These are phyloP conservation scores for Phytophthora ramorum DNA, from an alignment of 352 stramenopile species.

Conservation along the genomic window DNA sequence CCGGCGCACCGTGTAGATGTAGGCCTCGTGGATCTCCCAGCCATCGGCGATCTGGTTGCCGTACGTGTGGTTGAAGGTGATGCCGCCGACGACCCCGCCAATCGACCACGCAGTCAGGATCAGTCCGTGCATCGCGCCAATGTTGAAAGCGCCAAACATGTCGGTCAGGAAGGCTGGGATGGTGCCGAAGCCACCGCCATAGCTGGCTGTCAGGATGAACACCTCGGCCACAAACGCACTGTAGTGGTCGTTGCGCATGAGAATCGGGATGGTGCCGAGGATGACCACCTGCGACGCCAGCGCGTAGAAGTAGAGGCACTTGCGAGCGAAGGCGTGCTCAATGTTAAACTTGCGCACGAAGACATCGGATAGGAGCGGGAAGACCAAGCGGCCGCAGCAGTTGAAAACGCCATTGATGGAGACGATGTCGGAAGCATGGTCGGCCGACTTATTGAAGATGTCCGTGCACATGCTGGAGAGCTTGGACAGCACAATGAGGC, in stretches of 20 bases:
- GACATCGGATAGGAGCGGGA: constrained; percentile 49
- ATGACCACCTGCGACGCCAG: constrained; percentile 67
- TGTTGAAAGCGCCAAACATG: constrained; percentile 88
- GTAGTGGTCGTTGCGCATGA: constrained; percentile 69
- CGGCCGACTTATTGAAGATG: constrained; percentile 46
- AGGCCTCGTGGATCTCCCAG: constrained; percentile 53
- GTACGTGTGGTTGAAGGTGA: constrained; percentile 75
- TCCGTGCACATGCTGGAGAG: constrained; percentile 59
- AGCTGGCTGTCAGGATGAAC: constrained; percentile 75
- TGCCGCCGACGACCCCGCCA: constrained; percentile 69
- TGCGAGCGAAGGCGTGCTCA: constrained; percentile 51
- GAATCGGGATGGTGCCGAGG: constrained; percentile 60
- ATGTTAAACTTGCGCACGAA: constrained; percentile 48
- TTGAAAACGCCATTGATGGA: constrained; percentile 67
- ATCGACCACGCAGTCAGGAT: constrained; percentile 84
- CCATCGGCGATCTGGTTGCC: constrained; percentile 40
- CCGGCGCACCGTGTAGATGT: constrained; percentile 69
- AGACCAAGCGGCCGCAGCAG: constrained; percentile 48
- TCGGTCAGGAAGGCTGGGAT: constrained; percentile 81
- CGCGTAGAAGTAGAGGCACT: constrained; percentile 68
- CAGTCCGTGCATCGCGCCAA: constrained; percentile 78
- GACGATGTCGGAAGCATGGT: constrained; percentile 48
- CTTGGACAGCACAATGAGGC: constrained; percentile 68
- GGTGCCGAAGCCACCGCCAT: constrained; percentile 74
- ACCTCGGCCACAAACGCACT: constrained; percentile 58